These are phyloP conservation scores for Ceratocystis lukuohia DNA, from an alignment of 2,329 filamentous ascomycete genomes.

Conservation along the genomic window DNA sequence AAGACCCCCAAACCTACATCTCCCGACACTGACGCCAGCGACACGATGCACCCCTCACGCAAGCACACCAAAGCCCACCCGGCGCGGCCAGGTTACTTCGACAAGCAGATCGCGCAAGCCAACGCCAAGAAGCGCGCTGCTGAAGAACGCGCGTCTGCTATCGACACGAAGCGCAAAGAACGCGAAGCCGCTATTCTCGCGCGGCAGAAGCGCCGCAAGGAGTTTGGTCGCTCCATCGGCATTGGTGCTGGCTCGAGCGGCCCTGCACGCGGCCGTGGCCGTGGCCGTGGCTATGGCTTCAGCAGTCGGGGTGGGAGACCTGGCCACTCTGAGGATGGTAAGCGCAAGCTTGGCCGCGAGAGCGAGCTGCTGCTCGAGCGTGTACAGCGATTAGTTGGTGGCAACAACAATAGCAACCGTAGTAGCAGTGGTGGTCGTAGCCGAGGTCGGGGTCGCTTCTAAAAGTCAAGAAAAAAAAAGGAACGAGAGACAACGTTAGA, in stretches of 20 bases:
- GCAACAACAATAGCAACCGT: constrained; percentile 13
- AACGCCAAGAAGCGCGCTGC: constrained; percentile 27
- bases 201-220: constrained; percentile 44
- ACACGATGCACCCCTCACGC: constrained; percentile 13
- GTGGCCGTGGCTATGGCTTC: neutral
- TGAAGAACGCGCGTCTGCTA: constrained; percentile 30
- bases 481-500: neutral
- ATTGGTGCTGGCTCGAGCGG: constrained; percentile 27
- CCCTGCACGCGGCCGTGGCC: neutral
- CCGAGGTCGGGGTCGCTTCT: neutral
- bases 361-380: constrained; percentile 58
- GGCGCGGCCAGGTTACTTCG: constrained; percentile 43
- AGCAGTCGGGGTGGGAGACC: neutral
- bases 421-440: neutral
- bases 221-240: constrained; percentile 54
- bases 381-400: constrained; percentile 51
- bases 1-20: constrained; percentile 6
- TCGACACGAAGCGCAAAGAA: constrained; percentile 40
- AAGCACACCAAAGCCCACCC: constrained; percentile 18
- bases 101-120: constrained; percentile 44
- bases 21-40: constrained; percentile 6
- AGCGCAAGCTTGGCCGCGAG: constrained; percentile 61
- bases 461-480: neutral
- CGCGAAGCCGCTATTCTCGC: constrained; percentile 36
- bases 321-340: constrained; percentile 37